Evolutionary conservation across 805 yeast genomes (phyloP), one percentile per base, ranked within the genome.

Genomic region (Metschnikowia peoriensis): DNA sequence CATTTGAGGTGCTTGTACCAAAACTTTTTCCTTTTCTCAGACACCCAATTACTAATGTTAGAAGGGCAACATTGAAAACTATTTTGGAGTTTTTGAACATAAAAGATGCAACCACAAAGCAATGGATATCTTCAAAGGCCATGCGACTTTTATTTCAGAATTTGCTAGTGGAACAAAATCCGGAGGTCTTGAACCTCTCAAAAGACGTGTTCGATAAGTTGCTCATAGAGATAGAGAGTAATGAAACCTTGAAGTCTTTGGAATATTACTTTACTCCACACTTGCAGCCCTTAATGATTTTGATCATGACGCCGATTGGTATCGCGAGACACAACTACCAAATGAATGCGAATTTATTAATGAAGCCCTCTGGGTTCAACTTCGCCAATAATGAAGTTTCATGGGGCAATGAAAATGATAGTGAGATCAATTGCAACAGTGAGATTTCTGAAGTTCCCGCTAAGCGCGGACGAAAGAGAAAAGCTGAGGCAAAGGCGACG

Each of bases 241-340:
- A 63, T 11, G 66, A 76, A 11, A 44, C 40, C 32, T 46, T 60
- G 28, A 45, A 38, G n/a, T 57, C 72, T 1, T 67, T 87, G 56
- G 88, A 84, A 44, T 72, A 68, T 1, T 66, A 82, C 1, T 82
- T 90, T 56, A 67, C 73, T 4, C 71, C 73, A 4, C 92, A 88
- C 62, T 71, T 82, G 46, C 73, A 72, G 44, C 86, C 90, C 7
- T 73, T 86, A 54, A 69, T 87, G 49, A 80, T 84, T 14, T 73
- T 94, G 42, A 64, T 90, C 43, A 85, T 89, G 86, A 93, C 98
- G 0, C 99, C 99, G 2, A 88, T 94, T 53, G 99, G 99, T 55
- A 84, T 91, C 50, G 88, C 96, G 4, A 84, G 98, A 57, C 88
- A 86, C 66, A 88, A 86, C 61, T 94, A 89, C 67, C 81, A 83